Conservation (phyloP, 2,329 filamentous ascomycete genomes). For the Coleophoma cylindrospora region DNA sequence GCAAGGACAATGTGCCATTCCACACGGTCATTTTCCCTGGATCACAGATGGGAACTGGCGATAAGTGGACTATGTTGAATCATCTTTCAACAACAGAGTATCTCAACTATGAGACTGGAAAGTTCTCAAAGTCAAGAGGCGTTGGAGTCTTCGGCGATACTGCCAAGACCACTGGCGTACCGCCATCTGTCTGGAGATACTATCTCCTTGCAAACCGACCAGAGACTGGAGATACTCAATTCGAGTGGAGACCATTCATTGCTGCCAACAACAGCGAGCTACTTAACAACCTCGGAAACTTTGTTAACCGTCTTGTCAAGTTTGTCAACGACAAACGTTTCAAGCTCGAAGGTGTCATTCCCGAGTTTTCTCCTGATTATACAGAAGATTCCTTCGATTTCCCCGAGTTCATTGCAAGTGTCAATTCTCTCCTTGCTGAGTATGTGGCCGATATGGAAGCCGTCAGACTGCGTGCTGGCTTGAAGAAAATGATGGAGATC, state of each 20-base stretch:
- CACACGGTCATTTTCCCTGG: constrained; percentile 90
- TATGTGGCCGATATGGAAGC: constrained; percentile 66
- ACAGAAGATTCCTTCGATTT: constrained; percentile 48
- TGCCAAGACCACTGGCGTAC: constrained; percentile 79
- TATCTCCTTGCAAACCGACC: constrained; percentile 83
- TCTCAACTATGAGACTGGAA: constrained; percentile 81
- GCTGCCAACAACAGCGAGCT: constrained; percentile 84
- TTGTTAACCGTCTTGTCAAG: constrained; percentile 70
- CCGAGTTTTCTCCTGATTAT: constrained; percentile 51
- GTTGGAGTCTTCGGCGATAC: constrained; percentile 91
- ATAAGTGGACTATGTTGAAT: constrained; percentile 87
- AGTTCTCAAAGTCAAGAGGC: constrained; percentile 88
- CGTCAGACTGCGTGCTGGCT: constrained; percentile 64
- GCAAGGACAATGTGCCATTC: constrained; percentile 80
- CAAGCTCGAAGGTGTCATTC: constrained; percentile 60
- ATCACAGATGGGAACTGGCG: constrained; percentile 75
- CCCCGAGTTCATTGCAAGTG: constrained; percentile 40
- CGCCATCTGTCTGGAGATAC: constrained; percentile 87
- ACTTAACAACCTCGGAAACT: constrained; percentile 67
- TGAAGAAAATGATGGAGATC: constrained; percentile 62
- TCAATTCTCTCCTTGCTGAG: constrained; percentile 60
- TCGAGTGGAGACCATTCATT: constrained; percentile 84
- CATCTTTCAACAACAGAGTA: constrained; percentile 88
- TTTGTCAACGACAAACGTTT: constrained; percentile 65
- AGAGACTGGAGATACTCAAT: constrained; percentile 82